Evolutionary conservation across 2,329 filamentous ascomycete genomes (phyloP).

Genomic region (Rutstroemia sydowiana): DNA sequence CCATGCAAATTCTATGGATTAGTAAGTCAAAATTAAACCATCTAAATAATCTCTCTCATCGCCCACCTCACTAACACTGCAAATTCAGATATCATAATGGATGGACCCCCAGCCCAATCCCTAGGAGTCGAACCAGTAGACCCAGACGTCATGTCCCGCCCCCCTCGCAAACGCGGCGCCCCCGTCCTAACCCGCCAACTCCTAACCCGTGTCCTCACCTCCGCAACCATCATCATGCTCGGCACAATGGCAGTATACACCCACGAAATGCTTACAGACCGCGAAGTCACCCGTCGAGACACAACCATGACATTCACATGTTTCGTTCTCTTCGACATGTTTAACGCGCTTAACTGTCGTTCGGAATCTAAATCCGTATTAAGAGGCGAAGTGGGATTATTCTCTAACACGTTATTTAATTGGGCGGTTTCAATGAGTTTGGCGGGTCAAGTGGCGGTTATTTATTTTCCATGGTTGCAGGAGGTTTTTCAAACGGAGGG

Average conservation of each 20-base stretch:
- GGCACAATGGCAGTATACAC: conserved; percentile 90
- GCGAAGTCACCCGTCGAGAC: conserved; percentile 80
- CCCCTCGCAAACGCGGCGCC: conserved; percentile 78
- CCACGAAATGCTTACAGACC: conserved; percentile 80
- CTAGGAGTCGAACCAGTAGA: conserved; percentile 94
- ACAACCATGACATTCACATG: conserved; percentile 99
- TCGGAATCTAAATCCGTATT: conserved; percentile 86
- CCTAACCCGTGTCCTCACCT: conserved; percentile 77
- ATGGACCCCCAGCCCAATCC: conserved; percentile 93
- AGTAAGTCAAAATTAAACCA: conserved; percentile 53
- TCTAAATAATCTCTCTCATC: not conserved
- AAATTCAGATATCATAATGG: conserved; percentile 99
- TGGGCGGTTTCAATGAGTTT: conserved; percentile 85
- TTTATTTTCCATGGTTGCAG: conserved; percentile 92
- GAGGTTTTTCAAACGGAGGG: conserved; percentile 94
- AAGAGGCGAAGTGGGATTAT: conserved; percentile 73
- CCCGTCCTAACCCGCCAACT: conserved; percentile 83
- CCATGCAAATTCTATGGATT: conserved; percentile 99
- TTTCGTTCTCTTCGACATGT: conserved; percentile 99
- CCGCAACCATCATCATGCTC: conserved; percentile 81
- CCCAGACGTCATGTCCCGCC: conserved; percentile 85
- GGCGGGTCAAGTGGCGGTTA: conserved; percentile 79
- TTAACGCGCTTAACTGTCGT: conserved; percentile 90
- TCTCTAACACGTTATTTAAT: conserved; percentile 91
- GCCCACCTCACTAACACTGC: conserved; percentile 12